phyloP scores from a whole-genome alignment of 2,329 filamentous ascomycete species.

The Xylariaceae sp. region DNA sequence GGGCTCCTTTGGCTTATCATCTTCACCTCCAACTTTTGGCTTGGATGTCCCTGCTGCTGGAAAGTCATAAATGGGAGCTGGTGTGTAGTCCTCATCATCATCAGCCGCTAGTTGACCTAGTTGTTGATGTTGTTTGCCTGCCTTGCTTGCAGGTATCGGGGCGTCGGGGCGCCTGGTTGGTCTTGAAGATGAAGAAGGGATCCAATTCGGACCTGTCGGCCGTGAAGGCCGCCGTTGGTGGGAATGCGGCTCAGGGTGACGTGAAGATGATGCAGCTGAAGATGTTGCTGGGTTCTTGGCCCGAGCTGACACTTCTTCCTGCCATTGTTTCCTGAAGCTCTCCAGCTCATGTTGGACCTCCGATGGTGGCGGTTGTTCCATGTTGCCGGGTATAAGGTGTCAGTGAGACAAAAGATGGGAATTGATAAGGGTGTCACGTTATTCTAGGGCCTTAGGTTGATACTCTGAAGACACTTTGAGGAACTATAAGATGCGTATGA shows the following conservation, averaged over 20 bases:
- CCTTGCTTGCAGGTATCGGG: constrained; percentile 6
- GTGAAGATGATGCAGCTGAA: background rate
- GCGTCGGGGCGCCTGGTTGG: constrained; percentile 12
- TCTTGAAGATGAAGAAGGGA: constrained; percentile 18
- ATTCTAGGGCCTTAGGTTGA: no score
- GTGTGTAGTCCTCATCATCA: constrained; percentile 30
- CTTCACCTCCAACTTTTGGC: constrained; percentile 10
- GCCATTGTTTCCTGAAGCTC: constrained; percentile 81
- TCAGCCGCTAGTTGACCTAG: constrained; percentile 20
- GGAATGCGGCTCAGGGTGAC: background rate
- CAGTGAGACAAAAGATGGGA: background rate
- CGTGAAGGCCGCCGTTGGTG: background rate
- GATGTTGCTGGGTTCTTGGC: constrained; percentile 30
- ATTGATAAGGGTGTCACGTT: no score
- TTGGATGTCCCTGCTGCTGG: constrained; percentile 28
- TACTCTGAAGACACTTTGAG: no score
- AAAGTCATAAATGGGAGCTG: constrained; percentile 23
- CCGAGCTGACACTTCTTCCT: constrained; percentile 63
- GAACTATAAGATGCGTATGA: no score
- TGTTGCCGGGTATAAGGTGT: constrained; percentile 10
- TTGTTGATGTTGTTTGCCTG: constrained; percentile 1
- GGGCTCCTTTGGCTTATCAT: constrained; percentile 19
- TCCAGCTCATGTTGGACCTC: constrained; percentile 68
- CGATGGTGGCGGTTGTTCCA: constrained; percentile 25
- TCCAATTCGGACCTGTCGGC: constrained; percentile 7